Evolutionary conservation across 768 basidiomycete genomes (phyloP).

Genomic region (Trametopsis cervina): DNA sequence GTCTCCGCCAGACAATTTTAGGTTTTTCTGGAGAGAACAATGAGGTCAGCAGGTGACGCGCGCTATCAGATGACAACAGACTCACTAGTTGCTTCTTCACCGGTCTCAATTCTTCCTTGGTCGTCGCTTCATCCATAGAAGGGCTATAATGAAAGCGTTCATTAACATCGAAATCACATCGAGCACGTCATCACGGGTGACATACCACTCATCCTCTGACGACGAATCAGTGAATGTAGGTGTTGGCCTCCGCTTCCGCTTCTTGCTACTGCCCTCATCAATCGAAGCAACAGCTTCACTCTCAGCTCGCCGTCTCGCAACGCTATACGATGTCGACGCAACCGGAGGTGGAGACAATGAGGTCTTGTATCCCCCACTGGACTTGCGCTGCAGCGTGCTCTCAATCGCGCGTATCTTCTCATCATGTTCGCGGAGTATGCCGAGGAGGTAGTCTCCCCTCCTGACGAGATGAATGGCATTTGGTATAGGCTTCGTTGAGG

Average conservation of each 20-base stretch:
- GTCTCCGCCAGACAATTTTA: slow-evolving; percentile 89
- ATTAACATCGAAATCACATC: slow-evolving; percentile 6
- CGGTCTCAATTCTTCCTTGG: slow-evolving; percentile 92
- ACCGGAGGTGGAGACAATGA: slow-evolving; percentile 72
- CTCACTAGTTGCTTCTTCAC: slow-evolving; percentile 93
- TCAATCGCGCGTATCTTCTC: slow-evolving; percentile 89
- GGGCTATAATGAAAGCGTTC: slow-evolving; percentile 47
- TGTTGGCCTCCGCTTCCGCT: slow-evolving; percentile 90
- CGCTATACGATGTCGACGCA: slow-evolving; percentile 59
- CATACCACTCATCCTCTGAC: slow-evolving; percentile 86
- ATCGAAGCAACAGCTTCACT: slow-evolving; percentile 81
- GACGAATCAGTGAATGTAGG: slow-evolving; percentile 95
- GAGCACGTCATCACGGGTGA: slow-evolving; percentile 13
- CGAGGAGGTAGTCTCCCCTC: slow-evolving; percentile 88
- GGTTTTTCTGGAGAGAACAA: slow-evolving; percentile 70
- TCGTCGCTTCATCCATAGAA: slow-evolving; percentile 90
- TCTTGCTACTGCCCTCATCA: slow-evolving; percentile 53
- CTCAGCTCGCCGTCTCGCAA: slow-evolving; percentile 72
- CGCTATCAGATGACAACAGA: slow-evolving; percentile 3
- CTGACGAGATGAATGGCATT: slow-evolving; percentile 98
- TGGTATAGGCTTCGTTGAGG: slow-evolving; percentile 82
- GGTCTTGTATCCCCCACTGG: slow-evolving; percentile 56
- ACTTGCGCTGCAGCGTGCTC: slow-evolving; percentile 64
- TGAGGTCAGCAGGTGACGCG: background rate
- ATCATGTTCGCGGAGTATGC: slow-evolving; percentile 79